These are phyloP conservation scores for Pulicaria dysenterica DNA, from an alignment of 129 eudicot genomes.

Conservation along the genomic window DNA sequence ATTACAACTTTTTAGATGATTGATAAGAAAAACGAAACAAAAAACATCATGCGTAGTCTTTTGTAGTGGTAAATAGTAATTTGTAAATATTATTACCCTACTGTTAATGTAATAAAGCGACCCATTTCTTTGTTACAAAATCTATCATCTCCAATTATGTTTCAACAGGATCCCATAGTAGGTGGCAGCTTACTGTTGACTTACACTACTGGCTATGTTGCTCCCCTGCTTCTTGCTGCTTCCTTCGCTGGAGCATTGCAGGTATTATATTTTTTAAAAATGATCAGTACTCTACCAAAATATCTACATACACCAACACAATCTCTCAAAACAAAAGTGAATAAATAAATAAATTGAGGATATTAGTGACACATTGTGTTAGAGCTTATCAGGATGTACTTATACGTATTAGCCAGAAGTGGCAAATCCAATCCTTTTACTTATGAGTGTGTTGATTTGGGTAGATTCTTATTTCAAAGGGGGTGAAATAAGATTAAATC, in stretches of 20 bases:
- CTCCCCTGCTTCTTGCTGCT: constrained; percentile 99
- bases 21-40: not conserved
- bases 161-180: constrained; percentile 78
- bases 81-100: not conserved
- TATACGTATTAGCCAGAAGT: not conserved
- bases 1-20: not conserved
- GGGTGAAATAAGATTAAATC: no score
- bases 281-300: not conserved
- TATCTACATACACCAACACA: not conserved
- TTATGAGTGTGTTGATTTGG: no score
- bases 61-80: not conserved
- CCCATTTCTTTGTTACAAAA: not conserved
- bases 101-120: not conserved
- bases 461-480: no score
- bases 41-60: no score
- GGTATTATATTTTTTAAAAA: constrained; percentile 44
- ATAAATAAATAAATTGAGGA: not conserved
- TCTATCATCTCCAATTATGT: not conserved
- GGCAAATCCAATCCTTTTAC: no score
- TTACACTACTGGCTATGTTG: constrained; percentile 96
- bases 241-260: constrained; percentile 98
- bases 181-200: constrained; percentile 95
- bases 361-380: not conserved
- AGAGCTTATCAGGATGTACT: not conserved
- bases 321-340: not conserved